Conservation (phyloP, 345 rosid species). For the Salix suchowensis region DNA sequence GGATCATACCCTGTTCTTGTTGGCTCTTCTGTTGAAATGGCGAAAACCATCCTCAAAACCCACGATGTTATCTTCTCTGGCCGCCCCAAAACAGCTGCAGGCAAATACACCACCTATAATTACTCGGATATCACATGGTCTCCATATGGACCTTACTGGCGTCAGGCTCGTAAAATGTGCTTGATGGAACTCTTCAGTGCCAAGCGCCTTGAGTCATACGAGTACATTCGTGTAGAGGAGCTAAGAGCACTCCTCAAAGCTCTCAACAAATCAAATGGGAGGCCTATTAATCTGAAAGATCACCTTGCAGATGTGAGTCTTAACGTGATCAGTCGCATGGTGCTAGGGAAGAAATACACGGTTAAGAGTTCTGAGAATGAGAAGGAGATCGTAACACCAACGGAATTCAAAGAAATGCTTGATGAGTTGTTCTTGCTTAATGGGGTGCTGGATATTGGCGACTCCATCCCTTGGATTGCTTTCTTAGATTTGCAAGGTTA, state of each 20-base stretch:
- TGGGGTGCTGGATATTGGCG: slow-evolving; percentile 61
- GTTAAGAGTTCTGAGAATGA: slow-evolving; percentile 13
- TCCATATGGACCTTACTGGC: slow-evolving; percentile 62
- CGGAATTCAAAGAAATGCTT: slow-evolving; percentile 63
- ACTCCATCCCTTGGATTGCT: slow-evolving; percentile 59
- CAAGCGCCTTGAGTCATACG: slow-evolving; percentile 53
- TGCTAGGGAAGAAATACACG: slow-evolving; percentile 58
- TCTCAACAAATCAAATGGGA: slow-evolving; percentile 18
- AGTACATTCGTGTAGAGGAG: slow-evolving; percentile 56
- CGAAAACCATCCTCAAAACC: slow-evolving; percentile 47
- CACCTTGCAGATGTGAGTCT: slow-evolving; percentile 41
- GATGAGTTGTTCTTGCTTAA: slow-evolving; percentile 62
- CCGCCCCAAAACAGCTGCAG: slow-evolving; percentile 52
- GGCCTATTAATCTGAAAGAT: slow-evolving; percentile 36
- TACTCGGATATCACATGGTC: slow-evolving; percentile 62
- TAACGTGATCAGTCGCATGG: slow-evolving; percentile 64
- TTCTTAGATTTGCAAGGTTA: slow-evolving; percentile 66
- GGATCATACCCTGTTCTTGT: slow-evolving; percentile 51
- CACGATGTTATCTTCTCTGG: slow-evolving; percentile 41
- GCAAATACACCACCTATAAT: slow-evolving; percentile 62
- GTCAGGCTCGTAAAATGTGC: slow-evolving; percentile 63
- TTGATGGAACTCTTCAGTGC: slow-evolving; percentile 54
- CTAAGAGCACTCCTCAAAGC: slow-evolving; percentile 19
- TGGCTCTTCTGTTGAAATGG: slow-evolving; percentile 54
- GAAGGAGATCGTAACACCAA: slow-evolving; percentile 39